Conservation (phyloP, 148 eudicot genomes). For the Salicornia ramosissima region DNA sequence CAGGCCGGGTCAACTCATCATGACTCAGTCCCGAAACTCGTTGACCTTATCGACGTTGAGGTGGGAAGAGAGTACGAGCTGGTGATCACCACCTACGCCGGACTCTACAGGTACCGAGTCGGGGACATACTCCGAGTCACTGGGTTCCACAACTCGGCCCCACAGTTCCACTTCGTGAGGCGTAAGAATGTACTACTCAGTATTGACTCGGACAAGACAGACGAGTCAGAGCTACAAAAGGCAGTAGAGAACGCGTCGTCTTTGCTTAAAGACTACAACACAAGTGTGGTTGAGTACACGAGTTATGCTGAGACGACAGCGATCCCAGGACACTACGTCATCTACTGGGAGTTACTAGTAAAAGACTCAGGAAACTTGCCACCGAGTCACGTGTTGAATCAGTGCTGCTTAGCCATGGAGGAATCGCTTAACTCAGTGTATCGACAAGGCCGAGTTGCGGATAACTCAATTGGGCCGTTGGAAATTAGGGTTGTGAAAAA, state of each 20-base stretch:
- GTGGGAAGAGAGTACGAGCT: conserved; percentile 82
- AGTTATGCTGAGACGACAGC: conserved; percentile 66
- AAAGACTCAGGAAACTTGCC: conserved; percentile 43
- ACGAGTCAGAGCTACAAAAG: conserved; percentile 70
- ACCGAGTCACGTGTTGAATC: conserved; percentile 34
- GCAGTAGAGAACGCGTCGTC: conserved; percentile 58
- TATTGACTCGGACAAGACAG: conserved; percentile 85
- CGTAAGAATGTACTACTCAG: conserved; percentile 71
- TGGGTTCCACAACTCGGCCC: conserved; percentile 87
- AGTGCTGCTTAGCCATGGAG: conserved; percentile 72
- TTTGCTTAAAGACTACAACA: conserved; percentile 35
- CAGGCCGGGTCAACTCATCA: conserved; percentile 30
- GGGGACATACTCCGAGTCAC: conserved; percentile 87
- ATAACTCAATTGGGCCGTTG: conserved; percentile 69
- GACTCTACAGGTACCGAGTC: conserved; percentile 64
- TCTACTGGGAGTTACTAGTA: conserved; percentile 60
- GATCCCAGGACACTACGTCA: conserved; percentile 79
- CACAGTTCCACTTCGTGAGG: conserved; percentile 74
- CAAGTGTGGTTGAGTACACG: conserved; percentile 78
- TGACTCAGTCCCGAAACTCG: conserved; percentile 32
- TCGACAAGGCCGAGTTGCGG: conserved; percentile 71
- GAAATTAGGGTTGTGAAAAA: conserved; percentile 72
- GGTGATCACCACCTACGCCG: conserved; percentile 84
- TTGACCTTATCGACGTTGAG: conserved; percentile 68
- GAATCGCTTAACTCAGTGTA: conserved; percentile 77